Evolutionary conservation across 441 rosid species (phyloP).

Genomic region (Geranium incanum): DNA sequence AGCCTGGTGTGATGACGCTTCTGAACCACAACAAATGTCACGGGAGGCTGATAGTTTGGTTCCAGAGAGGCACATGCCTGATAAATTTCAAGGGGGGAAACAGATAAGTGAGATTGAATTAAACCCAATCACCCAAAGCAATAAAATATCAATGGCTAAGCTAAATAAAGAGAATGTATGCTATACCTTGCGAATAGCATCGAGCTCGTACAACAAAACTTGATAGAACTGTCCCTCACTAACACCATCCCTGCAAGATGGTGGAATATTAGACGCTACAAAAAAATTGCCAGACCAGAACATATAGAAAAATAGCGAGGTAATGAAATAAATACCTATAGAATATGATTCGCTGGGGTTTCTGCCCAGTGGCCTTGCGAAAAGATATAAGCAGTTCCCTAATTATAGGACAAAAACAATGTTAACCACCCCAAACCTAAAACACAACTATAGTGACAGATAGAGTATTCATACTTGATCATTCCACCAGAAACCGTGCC

Average conservation of each 20-base stretch:
- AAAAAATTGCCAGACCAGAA: not conserved
- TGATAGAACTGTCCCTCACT: slow-evolving; percentile 98
- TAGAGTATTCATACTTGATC: slow-evolving; percentile 52
- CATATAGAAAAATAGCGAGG: not conserved
- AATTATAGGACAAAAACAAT: slow-evolving; percentile 15
- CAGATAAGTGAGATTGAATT: not conserved
- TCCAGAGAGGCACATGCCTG: slow-evolving; percentile 98
- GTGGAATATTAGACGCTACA: not conserved
- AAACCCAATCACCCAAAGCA: not conserved
- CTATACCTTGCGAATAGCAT: slow-evolving; percentile 82
- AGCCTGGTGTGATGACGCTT: slow-evolving; percentile 96
- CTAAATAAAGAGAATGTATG: slow-evolving; percentile 31
- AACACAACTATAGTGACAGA: not conserved
- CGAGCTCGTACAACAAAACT: slow-evolving; percentile 81
- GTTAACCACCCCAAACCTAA: not conserved
- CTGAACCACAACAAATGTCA: slow-evolving; percentile 96
- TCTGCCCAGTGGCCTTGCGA: slow-evolving; percentile 92
- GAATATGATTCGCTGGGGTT: slow-evolving; percentile 84
- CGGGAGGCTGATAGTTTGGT: slow-evolving; percentile 93
- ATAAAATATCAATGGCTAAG: slow-evolving; percentile 25
- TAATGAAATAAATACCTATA: slow-evolving; percentile 52
- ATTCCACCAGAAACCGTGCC: slow-evolving; percentile 92
- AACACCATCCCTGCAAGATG: slow-evolving; percentile 73
- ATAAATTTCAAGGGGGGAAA: slow-evolving; percentile 28
- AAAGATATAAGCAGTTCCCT: slow-evolving; percentile 91